These are phyloP conservation scores for Coemansia sp. DNA, from an alignment of 192 early-diverging fungal genomes.

Conservation along the genomic window DNA sequence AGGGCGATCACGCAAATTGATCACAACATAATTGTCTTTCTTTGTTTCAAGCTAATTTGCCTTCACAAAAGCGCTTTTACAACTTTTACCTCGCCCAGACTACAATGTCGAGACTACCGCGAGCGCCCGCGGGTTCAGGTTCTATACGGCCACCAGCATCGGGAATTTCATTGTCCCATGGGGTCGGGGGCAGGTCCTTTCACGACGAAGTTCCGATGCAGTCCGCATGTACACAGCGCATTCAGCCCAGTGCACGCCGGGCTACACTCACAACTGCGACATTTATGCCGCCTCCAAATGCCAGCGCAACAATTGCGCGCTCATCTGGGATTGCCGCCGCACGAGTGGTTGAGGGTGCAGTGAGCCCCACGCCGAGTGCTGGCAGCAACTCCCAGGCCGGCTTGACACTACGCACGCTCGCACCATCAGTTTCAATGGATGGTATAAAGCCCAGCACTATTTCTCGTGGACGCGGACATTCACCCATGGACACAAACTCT, in stretches of 20 bases:
- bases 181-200: conserved; percentile 20
- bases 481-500: neutral
- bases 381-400: conserved; percentile 11
- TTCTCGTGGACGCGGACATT: neutral
- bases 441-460: conserved; percentile 3
- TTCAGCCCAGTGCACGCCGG: conserved; percentile 19
- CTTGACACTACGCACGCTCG: neutral
- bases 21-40: no score
- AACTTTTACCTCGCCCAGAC: neutral
- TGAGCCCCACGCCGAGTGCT: conserved; percentile 29
- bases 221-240: conserved; percentile 38
- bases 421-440: neutral
- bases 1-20: no score
- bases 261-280: conserved; percentile 38
- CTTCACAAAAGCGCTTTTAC: no score
- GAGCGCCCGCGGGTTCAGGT: conserved; percentile 19
- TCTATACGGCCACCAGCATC: conserved; percentile 37
- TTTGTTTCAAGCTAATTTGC: no score
- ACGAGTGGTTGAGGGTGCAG: conserved; percentile 13
- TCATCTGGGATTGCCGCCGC: conserved; percentile 35
- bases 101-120: conserved; percentile 46
- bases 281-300: conserved; percentile 24
- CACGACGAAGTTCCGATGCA: conserved; percentile 22
- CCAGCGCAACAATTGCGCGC: conserved; percentile 13
- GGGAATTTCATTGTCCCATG: conserved; percentile 35